Evolutionary conservation across 257 asterid species (phyloP), one percentile per base, ranked within the genome.

Genomic region (Gynochthodes officinalis): DNA sequence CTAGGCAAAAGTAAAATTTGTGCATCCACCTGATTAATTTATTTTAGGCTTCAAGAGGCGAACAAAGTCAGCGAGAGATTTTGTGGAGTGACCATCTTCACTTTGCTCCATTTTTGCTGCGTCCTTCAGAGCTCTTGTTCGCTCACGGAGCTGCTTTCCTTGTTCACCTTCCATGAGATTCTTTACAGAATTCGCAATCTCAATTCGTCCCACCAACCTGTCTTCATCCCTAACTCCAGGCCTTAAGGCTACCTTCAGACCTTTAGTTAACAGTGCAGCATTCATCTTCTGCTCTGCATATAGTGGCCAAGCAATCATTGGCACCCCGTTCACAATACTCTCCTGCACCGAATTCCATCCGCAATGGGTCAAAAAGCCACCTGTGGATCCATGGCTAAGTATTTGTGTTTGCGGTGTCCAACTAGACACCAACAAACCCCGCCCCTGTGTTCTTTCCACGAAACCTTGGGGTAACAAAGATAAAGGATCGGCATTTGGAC

Each of bases 391-490:
- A n/a, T 80, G 82, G 7, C 37, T 32, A 19, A 80, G 79, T n/a
- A 80, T 35, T n/a, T 57, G 62, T 14, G 76, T 74, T 7, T 80
- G 84, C 18, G 81, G 84, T 0, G 77, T 79, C 84, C 84, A 80
- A 55, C 57, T 37, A 6, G 84, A 63, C 23, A 69, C 67, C 67
- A 80, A 49, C 3, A 76, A 23, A 19, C 81, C 84, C 33, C 60
- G 25, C 18, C 55, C 78, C 23, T 54, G 62, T 15, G 68, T 74
- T 13, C 79, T 64, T 0, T 76, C 81, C 19, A 74, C 14, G 39
- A 73, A 80, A 53, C 79, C 84, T 32, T 49, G n/a, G 8, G 84
- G 84, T 32, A 81, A 48, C 55, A 70, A 77, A 3, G 32, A 18
- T 11, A 49, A 43, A 49, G 79, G 70, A 19, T 80, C 72, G 2